These are phyloP conservation scores for Lasiosphaeria ovina DNA, from an alignment of 495 filamentous ascomycete species.

Conservation along the genomic window DNA sequence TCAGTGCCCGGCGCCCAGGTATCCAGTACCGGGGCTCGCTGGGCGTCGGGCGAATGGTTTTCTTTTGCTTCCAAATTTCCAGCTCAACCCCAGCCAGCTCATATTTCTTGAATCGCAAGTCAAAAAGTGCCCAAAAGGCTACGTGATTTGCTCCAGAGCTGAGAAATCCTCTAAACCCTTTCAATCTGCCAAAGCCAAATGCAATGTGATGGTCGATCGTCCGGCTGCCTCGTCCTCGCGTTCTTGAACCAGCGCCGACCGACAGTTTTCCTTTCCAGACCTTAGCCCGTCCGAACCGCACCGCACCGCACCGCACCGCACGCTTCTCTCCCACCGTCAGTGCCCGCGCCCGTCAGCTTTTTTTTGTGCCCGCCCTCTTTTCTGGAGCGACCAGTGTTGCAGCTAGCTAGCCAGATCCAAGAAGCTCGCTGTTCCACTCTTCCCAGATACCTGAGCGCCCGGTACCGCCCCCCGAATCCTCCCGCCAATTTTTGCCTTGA, in stretches of 20 bases:
- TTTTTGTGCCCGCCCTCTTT: too few relatives aligned
- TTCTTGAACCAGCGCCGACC: conserved; percentile 18
- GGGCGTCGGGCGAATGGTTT: conserved; percentile 25
- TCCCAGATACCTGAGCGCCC: conserved; percentile 15
- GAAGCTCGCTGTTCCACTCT: background rate
- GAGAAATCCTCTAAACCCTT: conserved; percentile 34
- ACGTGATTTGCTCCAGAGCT: conserved; percentile 27
- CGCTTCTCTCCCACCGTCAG: too few relatives aligned
- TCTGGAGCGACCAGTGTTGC: background rate
- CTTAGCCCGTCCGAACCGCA: conserved; percentile 1
- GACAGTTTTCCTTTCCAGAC: conserved; percentile 3
- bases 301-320: too few relatives aligned
- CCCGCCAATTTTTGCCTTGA: conserved; percentile 27
- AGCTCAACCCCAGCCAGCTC: conserved; percentile 34
- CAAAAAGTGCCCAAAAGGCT: conserved; percentile 13
- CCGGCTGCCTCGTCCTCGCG: conserved; percentile 16
- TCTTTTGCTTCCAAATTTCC: conserved; percentile 24
- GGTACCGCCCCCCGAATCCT: conserved; percentile 21
- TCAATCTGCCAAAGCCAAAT: conserved; percentile 21
- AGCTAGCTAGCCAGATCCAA: conserved; percentile 2
- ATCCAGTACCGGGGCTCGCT: conserved; percentile 1
- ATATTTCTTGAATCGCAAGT: conserved; percentile 33
- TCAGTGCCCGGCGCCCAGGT: conserved; percentile 1
- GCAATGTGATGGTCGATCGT: conserved; percentile 16
- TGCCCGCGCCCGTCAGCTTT: too few relatives aligned